Evolutionary conservation across 2,329 filamentous ascomycete species (phyloP), one percentile per base, ranked within the genome.

Genomic region (Pseudopithomyces chartarum): DNA sequence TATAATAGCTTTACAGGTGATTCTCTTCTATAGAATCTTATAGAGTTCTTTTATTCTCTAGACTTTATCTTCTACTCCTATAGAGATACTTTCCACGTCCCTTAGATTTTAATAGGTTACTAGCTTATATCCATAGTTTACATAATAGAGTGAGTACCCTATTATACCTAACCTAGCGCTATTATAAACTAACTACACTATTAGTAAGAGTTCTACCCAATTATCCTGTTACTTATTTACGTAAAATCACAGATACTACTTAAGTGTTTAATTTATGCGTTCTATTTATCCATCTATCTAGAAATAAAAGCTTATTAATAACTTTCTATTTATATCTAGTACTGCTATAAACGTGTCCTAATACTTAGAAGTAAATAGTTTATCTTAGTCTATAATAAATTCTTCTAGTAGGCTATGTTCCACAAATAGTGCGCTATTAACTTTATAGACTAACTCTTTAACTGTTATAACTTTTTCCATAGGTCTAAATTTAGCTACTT

Each of bases 81-180:
- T 39, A 11, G 23, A 39, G 17, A 54, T 34, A 54, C 44, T 54
- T 19, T 39, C 15, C 40, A 54, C 2, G n/a, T 40, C 15, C 2
- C 15, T 19, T 40, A 32, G 13, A 32, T 39, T 15, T 48, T 43
- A 33, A 23, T 34, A 43, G 22, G n/a, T 6, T 17, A 44, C 23
- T 34, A 43, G 44, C 22, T 54, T 32, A 38, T 54, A 54, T 36
- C 52, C 40, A 46, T 55, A 55, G 26, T 55, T 55, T 17, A 22
- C 23, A 45, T 50, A 55, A 32, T 42, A 38, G 36, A 51, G 26
- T 17, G 33, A 55, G n/a, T 50, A 50, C 12, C 17, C 26, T 13
- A 17, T 46, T 34, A 20, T 34, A 17, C 26, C n/a, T 34, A 34
- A 46, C n/a, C 7, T 33, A 11, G 29, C 2, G 15, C 38, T 55